These are phyloP conservation scores for Colletotrichum sp. DNA, from an alignment of 2,329 filamentous ascomycete species.

Conservation along the genomic window DNA sequence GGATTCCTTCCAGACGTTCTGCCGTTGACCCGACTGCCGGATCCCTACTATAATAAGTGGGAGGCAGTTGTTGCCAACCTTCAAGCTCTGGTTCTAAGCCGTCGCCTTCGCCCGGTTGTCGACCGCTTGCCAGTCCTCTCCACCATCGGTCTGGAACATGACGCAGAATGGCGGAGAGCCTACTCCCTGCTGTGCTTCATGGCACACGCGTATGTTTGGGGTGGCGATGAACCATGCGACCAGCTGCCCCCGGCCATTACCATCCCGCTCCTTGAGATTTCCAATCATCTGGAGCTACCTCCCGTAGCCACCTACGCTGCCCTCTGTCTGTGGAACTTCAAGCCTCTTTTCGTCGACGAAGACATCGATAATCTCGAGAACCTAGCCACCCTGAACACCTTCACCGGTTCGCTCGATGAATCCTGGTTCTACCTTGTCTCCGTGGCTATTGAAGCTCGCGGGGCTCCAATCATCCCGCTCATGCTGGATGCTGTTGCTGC, in stretches of 20 bases:
- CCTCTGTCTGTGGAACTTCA: constrained; percentile 96
- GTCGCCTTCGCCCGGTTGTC: constrained; percentile 79
- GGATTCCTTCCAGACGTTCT: constrained; percentile 87
- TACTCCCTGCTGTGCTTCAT: constrained; percentile 92
- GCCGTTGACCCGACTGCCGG: constrained; percentile 80
- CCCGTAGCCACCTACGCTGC: constrained; percentile 94
- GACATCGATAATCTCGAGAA: constrained; percentile 85
- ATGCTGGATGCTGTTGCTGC: constrained; percentile 90
- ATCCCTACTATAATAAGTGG: constrained; percentile 95
- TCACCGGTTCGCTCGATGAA: constrained; percentile 93
- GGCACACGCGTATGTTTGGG: constrained; percentile 96
- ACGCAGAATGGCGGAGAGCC: constrained; percentile 91
- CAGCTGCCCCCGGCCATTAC: constrained; percentile 81
- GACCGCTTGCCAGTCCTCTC: constrained; percentile 84
- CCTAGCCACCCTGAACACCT: constrained; percentile 84
- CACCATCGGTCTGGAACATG: constrained; percentile 79
- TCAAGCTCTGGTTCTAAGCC: constrained; percentile 85
- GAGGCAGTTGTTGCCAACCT: constrained; percentile 86
- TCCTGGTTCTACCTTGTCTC: constrained; percentile 99
- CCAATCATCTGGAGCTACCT: constrained; percentile 80
- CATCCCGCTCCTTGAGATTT: constrained; percentile 80
- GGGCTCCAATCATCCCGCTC: constrained; percentile 82
- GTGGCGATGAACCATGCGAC: constrained; percentile 82
- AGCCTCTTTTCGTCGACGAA: constrained; percentile 85
- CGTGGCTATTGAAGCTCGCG: constrained; percentile 92